Evolutionary conservation across 2,329 filamentous ascomycete species (phyloP), one percentile per base, ranked within the genome.

Genomic region (Fusarium oxysporum): DNA sequence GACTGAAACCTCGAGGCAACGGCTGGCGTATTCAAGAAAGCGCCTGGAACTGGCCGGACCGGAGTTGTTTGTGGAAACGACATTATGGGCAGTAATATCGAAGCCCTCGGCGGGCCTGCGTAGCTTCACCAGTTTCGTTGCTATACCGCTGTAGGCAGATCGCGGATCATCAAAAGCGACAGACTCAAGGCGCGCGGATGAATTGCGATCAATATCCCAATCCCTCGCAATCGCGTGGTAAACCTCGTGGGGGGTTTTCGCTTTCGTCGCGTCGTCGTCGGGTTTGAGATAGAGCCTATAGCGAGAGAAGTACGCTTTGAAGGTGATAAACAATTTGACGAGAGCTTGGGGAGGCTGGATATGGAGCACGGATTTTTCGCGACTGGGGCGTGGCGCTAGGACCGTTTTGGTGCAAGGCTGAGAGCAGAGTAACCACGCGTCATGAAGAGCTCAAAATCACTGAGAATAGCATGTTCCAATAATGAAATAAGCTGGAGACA

Each of bases 21-120:
- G 63, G 91, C 92, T 53, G 93, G 93, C 28, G 93, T 96, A 77
- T 92, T 90, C 78, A 94, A 83, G 79, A 92, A 96, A 77, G 91
- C 91, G 84, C 93, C 93, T 48, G 93, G 93, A 53, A 94, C 86
- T 69, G 90, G 90, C 77, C 92, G 90, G 83, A 92, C 87, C 43
- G 93, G 93, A 63, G 93, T 93, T 71, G 83, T 84, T 74, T 84
- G 83, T 30, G 85, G 82, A 73, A 89, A 88, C 57, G 89, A 85
- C 89, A 91, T 91, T 75, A 66, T 75, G 78, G 76, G 68, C 75
- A 72, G 73, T 70, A 73, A 66, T 67, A 77, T 64, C 69, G 72
- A 75, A 76, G 74, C 72, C 76, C 74, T 78, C 64, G 75, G 73
- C 75, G 75, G 76, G 76, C 68, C 72, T 72, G 70, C 64, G 71